A percentile compares a stretch with the other conserved stretches of the same genome.
phyloP scores from a whole-genome alignment of 768 basidiomycete species.

The Tricholoma bakamatsutake region DNA sequence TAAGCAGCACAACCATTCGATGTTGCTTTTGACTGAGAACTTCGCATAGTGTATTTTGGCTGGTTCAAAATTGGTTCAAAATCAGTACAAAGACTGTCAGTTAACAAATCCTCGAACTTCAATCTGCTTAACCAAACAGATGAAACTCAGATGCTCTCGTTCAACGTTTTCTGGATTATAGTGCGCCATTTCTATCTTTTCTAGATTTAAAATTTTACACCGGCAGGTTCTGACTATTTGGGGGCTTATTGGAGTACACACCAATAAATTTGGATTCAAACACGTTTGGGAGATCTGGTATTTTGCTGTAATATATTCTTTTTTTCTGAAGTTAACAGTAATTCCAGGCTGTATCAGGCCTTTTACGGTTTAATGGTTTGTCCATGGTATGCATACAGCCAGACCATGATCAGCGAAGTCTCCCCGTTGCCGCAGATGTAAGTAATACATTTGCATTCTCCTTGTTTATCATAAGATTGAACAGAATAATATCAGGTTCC shows the following conservation, averaged over 20 bases:
- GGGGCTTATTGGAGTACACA: conserved; percentile 76
- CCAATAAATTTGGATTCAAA: conserved; percentile 72
- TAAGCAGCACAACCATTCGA: conserved; percentile 23
- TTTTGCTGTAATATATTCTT: conserved; percentile 6
- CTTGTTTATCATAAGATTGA: conserved; percentile 8
- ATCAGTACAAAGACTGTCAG: conserved; percentile 59
- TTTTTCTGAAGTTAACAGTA: background rate
- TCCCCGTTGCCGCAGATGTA: conserved; percentile 69
- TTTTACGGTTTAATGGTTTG: conserved; percentile 71
- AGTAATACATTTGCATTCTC: conserved; percentile 8
- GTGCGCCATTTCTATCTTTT: conserved; percentile 25
- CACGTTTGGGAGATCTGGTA: conserved; percentile 80
- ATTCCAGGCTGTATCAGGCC: conserved; percentile 56
- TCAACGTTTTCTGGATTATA: conserved; percentile 70
- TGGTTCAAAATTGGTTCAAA: conserved; percentile 58
- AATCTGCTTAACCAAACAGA: background rate
- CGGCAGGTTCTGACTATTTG: conserved; percentile 59
- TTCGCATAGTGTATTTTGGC: conserved; percentile 50
- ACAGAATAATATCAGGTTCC: conserved; percentile 36
- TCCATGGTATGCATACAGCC: conserved; percentile 78
- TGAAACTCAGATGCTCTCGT: conserved; percentile 52
- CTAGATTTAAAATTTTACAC: background rate
- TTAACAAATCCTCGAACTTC: background rate
- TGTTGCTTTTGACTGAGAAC: background rate
- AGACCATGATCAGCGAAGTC: conserved; percentile 80